Conservation (phyloP, 257 asterid species). For the Lycium barbarum region DNA sequence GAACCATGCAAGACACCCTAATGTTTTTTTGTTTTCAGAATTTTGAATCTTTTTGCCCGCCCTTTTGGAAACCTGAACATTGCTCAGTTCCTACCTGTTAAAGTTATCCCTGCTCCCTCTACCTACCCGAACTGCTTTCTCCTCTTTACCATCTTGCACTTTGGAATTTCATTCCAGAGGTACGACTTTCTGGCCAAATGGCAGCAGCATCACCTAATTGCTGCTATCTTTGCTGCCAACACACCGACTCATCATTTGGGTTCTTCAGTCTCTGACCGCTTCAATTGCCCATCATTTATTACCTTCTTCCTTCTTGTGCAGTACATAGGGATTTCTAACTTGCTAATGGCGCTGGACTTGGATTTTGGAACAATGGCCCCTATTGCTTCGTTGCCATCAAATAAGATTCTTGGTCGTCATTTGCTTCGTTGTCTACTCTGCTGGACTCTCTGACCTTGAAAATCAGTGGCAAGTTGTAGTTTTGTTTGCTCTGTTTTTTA, state of each 20-base stretch:
- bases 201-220: not conserved
- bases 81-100: not conserved
- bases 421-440: not conserved
- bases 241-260: not conserved
- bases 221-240: not conserved
- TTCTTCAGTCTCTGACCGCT: not conserved
- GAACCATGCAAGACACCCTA: not conserved
- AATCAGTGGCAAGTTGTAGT: not conserved
- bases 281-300: not conserved
- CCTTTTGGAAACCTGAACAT: not conserved
- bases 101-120: not conserved
- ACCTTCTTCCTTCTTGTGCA: not conserved
- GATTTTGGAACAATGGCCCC: not conserved
- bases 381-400: not conserved
- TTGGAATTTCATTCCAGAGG: not conserved
- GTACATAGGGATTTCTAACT: not conserved
- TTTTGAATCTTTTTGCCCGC: not conserved
- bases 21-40: not conserved
- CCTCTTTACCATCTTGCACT: not conserved
- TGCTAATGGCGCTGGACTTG: not conserved
- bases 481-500: not conserved
- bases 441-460: not conserved
- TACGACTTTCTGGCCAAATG: not conserved
- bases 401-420: not conserved
- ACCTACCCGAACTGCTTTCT: not conserved